Base-by-base conservation (phyloP, 371 early-diverging fungal genomes). In the Paraphysoderma sedebokerense region DNA sequence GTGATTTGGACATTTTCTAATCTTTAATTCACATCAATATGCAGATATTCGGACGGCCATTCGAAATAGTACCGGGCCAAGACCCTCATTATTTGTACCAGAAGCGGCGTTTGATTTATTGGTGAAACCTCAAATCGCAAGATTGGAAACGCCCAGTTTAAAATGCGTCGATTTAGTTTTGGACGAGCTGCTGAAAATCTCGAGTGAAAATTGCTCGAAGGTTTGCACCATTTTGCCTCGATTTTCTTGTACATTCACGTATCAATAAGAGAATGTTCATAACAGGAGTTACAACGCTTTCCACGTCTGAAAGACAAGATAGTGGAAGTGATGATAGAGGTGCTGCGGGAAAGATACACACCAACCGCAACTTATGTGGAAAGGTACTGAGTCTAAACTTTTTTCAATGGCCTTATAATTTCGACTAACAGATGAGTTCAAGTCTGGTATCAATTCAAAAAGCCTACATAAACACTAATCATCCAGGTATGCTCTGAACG, bases 391-490 rank as follows among this genome's bases (percentile, higher is more conserved):
- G n/a, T n/a, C n/a, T n/a, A n/a, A n/a, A n/a, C n/a, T n/a, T n/a
- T n/a, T n/a, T n/a, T n/a, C n/a, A n/a, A n/a, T n/a, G n/a, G n/a
- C n/a, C n/a, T n/a, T n/a, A n/a, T n/a, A n/a, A n/a, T n/a, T n/a
- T n/a, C n/a, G n/a, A n/a, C n/a, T n/a, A n/a, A n/a, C n/a, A n/a
- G n/a, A n/a, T n/a, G n/a, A n/a, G n/a, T n/a, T n/a, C n/a, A n/a
- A n/a, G n/a, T n/a, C 60, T 91, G 65, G 78, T 92, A 44, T 66
- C 76, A 40, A 82, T 88, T 51, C 81, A 92, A 61, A 72, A 81
- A 40, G 76, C 86, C 2, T 92, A 90, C 58, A 87, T 92, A 58
- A 88, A 87, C 55, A 88, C 89, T 45, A 86, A 82, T 57, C 89
- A 91, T 59, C 89, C 89, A 5, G 89, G n/a, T n/a, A n/a, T n/a